A percentile compares a stretch with the other conserved stretches of the same genome.
phyloP scores from a whole-genome alignment of 768 basidiomycete species.

The Leucocoprinus leucothites region DNA sequence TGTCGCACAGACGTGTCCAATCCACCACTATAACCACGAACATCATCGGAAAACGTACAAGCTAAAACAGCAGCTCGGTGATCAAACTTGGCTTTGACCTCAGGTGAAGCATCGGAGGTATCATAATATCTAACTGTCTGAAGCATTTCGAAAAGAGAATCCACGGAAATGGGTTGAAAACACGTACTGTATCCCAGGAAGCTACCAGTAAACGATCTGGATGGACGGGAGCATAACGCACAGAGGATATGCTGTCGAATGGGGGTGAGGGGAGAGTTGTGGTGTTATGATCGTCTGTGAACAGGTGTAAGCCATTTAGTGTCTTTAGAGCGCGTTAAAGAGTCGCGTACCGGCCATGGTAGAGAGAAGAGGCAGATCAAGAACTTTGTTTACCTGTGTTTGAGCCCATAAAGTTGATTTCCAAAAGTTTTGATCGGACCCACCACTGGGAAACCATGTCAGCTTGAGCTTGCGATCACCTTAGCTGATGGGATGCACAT shows the following conservation, averaged over 20 bases:
- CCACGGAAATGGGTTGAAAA: background rate
- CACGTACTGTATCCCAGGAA: slow-evolving; percentile 80
- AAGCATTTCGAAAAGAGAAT: slow-evolving; percentile 1
- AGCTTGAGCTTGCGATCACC: too few species aligned
- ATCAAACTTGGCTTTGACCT: slow-evolving; percentile 78
- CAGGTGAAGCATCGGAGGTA: slow-evolving; percentile 53
- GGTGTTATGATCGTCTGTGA: slow-evolving; percentile 4
- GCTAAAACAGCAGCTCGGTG: slow-evolving; percentile 89
- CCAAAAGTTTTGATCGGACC: too few species aligned
- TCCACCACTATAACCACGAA: slow-evolving; percentile 80
- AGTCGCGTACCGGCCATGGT: background rate
- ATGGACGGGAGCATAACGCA: slow-evolving; percentile 78
- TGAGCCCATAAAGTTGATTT: too few species aligned
- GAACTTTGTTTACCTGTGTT: too few species aligned
- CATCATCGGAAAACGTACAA: slow-evolving; percentile 67
- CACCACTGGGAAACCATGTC: too few species aligned
- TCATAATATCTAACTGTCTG: slow-evolving; percentile 48
- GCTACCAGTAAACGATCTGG: slow-evolving; percentile 79
- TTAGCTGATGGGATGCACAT: too few species aligned
- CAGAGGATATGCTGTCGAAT: slow-evolving; percentile 79
- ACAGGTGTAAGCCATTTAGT: background rate
- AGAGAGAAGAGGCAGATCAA: background rate
- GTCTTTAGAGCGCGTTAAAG: background rate
- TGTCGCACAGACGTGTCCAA: slow-evolving; percentile 80
- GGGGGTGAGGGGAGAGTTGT: slow-evolving; percentile 52